These are phyloP conservation scores for Paramecium octaurelia DNA, from an alignment of 73 alveolate genomes.

Conservation along the genomic window DNA sequence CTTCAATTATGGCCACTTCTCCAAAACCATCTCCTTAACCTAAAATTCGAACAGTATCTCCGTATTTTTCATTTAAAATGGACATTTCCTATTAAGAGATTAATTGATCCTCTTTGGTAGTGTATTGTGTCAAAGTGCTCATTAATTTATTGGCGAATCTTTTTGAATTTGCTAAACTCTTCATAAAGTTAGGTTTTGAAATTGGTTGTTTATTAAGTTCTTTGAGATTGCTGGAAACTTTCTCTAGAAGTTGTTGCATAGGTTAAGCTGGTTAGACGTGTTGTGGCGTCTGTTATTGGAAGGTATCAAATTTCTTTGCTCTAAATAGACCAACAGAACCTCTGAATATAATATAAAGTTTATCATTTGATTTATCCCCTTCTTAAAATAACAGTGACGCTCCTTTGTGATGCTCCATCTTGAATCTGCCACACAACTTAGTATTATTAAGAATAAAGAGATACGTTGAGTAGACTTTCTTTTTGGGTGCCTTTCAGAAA, in stretches of 20 bases:
- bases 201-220: neutral
- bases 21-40: constrained; percentile 50
- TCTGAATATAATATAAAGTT: neutral
- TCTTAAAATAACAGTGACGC: neutral
- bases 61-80: neutral
- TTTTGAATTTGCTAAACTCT: constrained; percentile 15
- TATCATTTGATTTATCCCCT: constrained; percentile 39
- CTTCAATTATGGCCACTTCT: constrained; percentile 1
- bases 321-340: constrained; percentile 21
- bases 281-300: neutral
- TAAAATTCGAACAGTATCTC: neutral
- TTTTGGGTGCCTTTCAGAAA: neutral
- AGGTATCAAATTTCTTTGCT: constrained; percentile 25
- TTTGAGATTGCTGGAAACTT: neutral
- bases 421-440: constrained; percentile 14
- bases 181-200: constrained; percentile 4
- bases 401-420: constrained; percentile 34
- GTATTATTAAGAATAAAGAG: neutral
- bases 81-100: neutral
- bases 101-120: neutral
- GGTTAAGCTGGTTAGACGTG: neutral
- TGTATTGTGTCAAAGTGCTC: neutral
- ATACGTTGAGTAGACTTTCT: constrained; percentile 7
- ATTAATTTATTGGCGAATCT: neutral
- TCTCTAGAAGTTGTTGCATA: neutral